Conservation (phyloP, 2,329 filamentous ascomycete species). For the Ceratocystiopsis sp. region DNA sequence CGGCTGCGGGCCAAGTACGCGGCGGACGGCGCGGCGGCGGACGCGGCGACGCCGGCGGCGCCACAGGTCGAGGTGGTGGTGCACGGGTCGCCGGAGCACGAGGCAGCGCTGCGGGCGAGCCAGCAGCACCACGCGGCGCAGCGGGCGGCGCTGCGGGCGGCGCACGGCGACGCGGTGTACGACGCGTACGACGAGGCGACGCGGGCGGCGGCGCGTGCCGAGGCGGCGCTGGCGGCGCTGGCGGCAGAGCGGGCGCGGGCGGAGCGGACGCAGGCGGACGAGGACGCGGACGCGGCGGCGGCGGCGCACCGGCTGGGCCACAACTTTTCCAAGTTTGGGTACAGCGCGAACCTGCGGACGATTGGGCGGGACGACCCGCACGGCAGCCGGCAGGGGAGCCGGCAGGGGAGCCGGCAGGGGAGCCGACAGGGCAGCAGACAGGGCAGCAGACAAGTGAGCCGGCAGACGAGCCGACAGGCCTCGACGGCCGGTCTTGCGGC, state of each 20-base stretch:
- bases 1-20: constrained; percentile 26
- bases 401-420: constrained; percentile 6
- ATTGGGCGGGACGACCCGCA: constrained; percentile 16
- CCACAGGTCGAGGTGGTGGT: constrained; percentile 38
- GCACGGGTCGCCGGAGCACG: constrained; percentile 33
- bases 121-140: constrained; percentile 34
- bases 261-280: no score
- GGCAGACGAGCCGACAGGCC: neutral
- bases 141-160: constrained; percentile 26
- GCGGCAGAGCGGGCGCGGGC: no score
- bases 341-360: constrained; percentile 37
- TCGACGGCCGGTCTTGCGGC: constrained; percentile 3
- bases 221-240: constrained; percentile 34
- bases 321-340: constrained; percentile 47
- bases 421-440: constrained; percentile 1
- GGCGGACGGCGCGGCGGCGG: constrained; percentile 8
- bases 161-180: constrained; percentile 29
- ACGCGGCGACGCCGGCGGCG: constrained; percentile 4
- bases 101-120: constrained; percentile 27
- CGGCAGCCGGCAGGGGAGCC: constrained; percentile 12
- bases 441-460: constrained; percentile 8
- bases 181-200: constrained; percentile 40
- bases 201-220: constrained; percentile 33
- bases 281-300: constrained; percentile 23
- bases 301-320: constrained; percentile 27